These are phyloP conservation scores for Coniochaeta sp. DNA, from an alignment of 2,329 filamentous ascomycete species.

Conservation along the genomic window DNA sequence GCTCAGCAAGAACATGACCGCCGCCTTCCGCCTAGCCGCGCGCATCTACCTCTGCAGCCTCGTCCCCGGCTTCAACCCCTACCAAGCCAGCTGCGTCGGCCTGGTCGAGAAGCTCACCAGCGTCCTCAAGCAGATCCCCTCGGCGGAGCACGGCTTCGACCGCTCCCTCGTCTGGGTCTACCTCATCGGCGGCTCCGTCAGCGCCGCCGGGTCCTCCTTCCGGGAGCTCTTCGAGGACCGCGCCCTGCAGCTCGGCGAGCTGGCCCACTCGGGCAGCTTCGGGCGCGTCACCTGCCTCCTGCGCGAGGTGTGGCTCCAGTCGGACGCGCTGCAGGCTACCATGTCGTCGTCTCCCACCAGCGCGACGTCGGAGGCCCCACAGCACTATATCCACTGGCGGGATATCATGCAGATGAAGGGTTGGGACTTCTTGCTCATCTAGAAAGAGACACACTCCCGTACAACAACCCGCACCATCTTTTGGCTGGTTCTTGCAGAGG, in stretches of 20 bases:
- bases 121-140: constrained; percentile 74
- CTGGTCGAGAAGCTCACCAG: constrained; percentile 72
- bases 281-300: constrained; percentile 75
- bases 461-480: constrained; percentile 5
- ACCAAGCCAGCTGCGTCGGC: constrained; percentile 64
- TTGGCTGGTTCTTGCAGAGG: constrained; percentile 13
- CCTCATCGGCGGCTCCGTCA: constrained; percentile 76
- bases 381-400: constrained; percentile 82
- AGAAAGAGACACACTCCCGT: constrained; percentile 10
- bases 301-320: constrained; percentile 77
- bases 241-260: constrained; percentile 65
- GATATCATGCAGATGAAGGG: constrained; percentile 86
- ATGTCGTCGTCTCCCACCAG: constrained; percentile 25
- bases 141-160: constrained; percentile 77
- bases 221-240: constrained; percentile 72
- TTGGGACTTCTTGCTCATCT: constrained; percentile 92
- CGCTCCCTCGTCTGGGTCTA: constrained; percentile 90
- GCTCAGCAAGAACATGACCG: constrained; percentile 80
- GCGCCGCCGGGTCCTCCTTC: constrained; percentile 66
- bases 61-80: constrained; percentile 78
- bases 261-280: constrained; percentile 76
- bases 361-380: constrained; percentile 23
- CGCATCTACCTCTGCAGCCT: constrained; percentile 96
- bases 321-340: constrained; percentile 38
- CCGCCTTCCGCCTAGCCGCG: constrained; percentile 84